Evolutionary conservation across 768 basidiomycete genomes (phyloP).

Genomic region (Russula compacta): DNA sequence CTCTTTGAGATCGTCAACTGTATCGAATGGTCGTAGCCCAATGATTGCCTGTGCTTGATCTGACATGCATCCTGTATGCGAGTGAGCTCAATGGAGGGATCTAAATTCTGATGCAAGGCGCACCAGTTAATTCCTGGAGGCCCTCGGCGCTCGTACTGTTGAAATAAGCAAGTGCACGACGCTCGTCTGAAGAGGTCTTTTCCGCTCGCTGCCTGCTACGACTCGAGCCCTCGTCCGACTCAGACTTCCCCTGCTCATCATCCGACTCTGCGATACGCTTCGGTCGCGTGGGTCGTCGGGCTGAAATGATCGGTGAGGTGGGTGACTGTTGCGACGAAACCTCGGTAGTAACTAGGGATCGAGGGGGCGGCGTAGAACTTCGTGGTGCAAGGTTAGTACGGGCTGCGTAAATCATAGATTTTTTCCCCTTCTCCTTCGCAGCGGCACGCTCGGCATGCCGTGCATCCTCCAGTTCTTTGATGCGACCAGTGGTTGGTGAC

Average conservation of each 20-base stretch:
- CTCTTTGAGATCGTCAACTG: slow-evolving; percentile 59
- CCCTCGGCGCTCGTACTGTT: slow-evolving; percentile 54
- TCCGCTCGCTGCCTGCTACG: slow-evolving; percentile 26
- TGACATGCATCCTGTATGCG: slow-evolving; percentile 53
- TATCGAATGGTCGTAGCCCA: slow-evolving; percentile 69
- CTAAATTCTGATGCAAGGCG: slow-evolving; percentile 17
- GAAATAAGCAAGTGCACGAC: slow-evolving; percentile 56
- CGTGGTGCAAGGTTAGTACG: slow-evolving; percentile 37
- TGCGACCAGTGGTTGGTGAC: slow-evolving; percentile 43
- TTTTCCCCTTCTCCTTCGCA: slow-evolving; percentile 66
- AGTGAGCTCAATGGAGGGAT: slow-evolving; percentile 5
- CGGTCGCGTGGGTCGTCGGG: slow-evolving; percentile 40
- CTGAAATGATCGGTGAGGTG: slow-evolving; percentile 33
- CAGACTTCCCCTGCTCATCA: slow-evolving; percentile 54
- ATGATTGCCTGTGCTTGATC: slow-evolving; percentile 79
- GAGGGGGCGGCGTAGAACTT: slow-evolving; percentile 31
- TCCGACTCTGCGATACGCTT: slow-evolving; percentile 52
- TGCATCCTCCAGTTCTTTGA: slow-evolving; percentile 68
- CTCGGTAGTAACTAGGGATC: slow-evolving; percentile 30
- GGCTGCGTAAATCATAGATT: slow-evolving; percentile 75
- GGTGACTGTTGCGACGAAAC: slow-evolving; percentile 34
- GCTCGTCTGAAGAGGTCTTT: slow-evolving; percentile 34
- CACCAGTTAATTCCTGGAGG: slow-evolving; percentile 70
- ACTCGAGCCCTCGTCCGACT: slow-evolving; percentile 37
- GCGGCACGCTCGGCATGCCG: slow-evolving; percentile 55